Conservation (phyloP, 495 filamentous ascomycete species). For the Jackrogersella minutella region DNA sequence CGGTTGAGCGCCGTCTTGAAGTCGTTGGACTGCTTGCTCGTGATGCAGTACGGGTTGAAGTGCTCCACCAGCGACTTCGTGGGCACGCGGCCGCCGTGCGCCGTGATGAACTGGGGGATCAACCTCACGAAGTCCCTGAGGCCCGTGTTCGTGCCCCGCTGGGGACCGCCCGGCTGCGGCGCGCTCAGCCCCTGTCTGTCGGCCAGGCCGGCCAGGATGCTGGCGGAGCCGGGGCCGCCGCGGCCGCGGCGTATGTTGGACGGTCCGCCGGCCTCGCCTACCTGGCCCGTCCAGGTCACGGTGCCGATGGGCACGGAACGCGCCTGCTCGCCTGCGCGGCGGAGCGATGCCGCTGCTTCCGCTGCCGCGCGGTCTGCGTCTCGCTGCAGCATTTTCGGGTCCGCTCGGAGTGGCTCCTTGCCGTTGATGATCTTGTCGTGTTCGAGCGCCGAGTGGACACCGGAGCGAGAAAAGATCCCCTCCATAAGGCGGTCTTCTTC, state of each 20-base stretch:
- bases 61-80: conserved; percentile 83
- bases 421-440: conserved; percentile 85
- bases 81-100: conserved; percentile 74
- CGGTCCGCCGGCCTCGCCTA: conserved; percentile 74
- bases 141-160: conserved; percentile 40
- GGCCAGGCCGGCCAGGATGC: conserved; percentile 67
- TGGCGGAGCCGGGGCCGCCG: conserved; percentile 59
- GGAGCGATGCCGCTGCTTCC: conserved; percentile 75
- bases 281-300: conserved; percentile 91
- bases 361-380: conserved; percentile 83
- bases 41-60: conserved; percentile 63
- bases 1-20: conserved; percentile 59
- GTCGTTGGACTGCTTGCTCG: conserved; percentile 49
- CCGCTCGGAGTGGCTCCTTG: conserved; percentile 67
- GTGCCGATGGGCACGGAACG: conserved; percentile 77
- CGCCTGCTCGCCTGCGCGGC: conserved; percentile 74
- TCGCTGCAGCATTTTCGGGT: conserved; percentile 76
- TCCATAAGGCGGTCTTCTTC: conserved; percentile 78
- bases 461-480: conserved; percentile 83
- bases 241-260: conserved; percentile 48
- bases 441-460: conserved; percentile 83
- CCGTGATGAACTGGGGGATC: conserved; percentile 75
- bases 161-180: conserved; percentile 32
- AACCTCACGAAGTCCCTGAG: conserved; percentile 70
- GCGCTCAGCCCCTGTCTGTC: conserved; percentile 58